Conservation (phyloP, 768 basidiomycete genomes). For the Tylopilus rubrobrunneus region DNA sequence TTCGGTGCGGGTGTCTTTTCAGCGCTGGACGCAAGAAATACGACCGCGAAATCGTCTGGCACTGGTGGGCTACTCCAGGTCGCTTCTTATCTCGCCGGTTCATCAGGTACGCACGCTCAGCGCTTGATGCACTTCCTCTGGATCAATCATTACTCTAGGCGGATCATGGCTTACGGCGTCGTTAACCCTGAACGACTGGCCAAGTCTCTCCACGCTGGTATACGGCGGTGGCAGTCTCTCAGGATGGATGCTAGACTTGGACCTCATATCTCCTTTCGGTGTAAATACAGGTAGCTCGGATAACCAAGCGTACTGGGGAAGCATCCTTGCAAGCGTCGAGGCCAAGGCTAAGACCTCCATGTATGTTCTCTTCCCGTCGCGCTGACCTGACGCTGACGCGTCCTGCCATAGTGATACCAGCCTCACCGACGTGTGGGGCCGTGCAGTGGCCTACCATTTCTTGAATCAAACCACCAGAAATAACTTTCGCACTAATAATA, state of each 20-base stretch:
- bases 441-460: conserved; percentile 71
- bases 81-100: conserved; percentile 61
- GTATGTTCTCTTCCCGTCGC: conserved; percentile 33
- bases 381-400: background rate
- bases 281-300: conserved; percentile 39
- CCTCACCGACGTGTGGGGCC: conserved; percentile 58
- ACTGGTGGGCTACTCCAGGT: conserved; percentile 70
- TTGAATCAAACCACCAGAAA: conserved; percentile 55
- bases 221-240: conserved; percentile 44
- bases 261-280: conserved; percentile 54
- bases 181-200: conserved; percentile 61
- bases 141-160: conserved; percentile 31
- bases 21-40: conserved; percentile 60
- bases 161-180: conserved; percentile 70
- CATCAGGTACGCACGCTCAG: conserved; percentile 45
- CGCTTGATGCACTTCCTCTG: background rate
- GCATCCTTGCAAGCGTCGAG: conserved; percentile 49
- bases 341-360: conserved; percentile 53
- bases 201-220: conserved; percentile 52
- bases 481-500: conserved; percentile 58
- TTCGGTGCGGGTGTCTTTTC: conserved; percentile 58
- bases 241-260: conserved; percentile 57
- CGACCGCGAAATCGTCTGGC: conserved; percentile 50
- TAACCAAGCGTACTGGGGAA: conserved; percentile 53
- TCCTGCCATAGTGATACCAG: conserved; percentile 50